Evolutionary conservation across 495 filamentous ascomycete species (phyloP).

Genomic region (Aspergillus taichungensis): DNA sequence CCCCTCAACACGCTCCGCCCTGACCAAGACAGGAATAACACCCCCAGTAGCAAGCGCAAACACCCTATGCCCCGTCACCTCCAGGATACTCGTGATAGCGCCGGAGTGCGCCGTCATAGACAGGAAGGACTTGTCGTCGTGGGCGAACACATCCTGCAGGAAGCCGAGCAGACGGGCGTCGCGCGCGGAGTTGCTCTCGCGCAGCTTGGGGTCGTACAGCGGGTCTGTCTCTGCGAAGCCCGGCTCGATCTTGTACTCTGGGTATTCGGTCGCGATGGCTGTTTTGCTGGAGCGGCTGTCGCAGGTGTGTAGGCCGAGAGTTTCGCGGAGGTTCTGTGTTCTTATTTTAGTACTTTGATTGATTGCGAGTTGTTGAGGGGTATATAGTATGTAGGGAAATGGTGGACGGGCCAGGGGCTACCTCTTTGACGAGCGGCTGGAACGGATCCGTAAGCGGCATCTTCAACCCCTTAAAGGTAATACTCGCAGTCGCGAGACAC

Average conservation of each 20-base stretch:
- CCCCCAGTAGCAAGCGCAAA: conserved; percentile 61
- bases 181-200: conserved; percentile 49
- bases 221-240: conserved; percentile 56
- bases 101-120: conserved; percentile 68
- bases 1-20: conserved; percentile 34
- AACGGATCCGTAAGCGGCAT: conserved; percentile 47
- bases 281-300: conserved; percentile 57
- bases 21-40: conserved; percentile 62
- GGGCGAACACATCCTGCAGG: conserved; percentile 56
- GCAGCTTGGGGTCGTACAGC: conserved; percentile 44
- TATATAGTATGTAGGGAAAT: neutral
- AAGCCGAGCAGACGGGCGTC: conserved; percentile 44
- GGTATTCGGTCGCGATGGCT: conserved; percentile 49
- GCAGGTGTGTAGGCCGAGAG: conserved; percentile 71
- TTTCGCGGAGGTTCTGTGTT: conserved; percentile 54
- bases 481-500: conserved; percentile 55
- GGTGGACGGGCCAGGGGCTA: conserved; percentile 3
- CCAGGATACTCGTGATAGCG: conserved; percentile 52
- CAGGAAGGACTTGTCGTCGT: conserved; percentile 52
- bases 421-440: conserved; percentile 60
- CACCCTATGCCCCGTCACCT: conserved; percentile 53
- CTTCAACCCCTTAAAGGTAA: conserved; percentile 50
- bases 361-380: neutral
- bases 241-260: conserved; percentile 51
- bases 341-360: neutral